Percentiles rank a stretch among this genome's conserved stretches.
Conservation (phyloP, 805 yeast genomes). For the Saccharomycopsis guyanensis region DNA sequence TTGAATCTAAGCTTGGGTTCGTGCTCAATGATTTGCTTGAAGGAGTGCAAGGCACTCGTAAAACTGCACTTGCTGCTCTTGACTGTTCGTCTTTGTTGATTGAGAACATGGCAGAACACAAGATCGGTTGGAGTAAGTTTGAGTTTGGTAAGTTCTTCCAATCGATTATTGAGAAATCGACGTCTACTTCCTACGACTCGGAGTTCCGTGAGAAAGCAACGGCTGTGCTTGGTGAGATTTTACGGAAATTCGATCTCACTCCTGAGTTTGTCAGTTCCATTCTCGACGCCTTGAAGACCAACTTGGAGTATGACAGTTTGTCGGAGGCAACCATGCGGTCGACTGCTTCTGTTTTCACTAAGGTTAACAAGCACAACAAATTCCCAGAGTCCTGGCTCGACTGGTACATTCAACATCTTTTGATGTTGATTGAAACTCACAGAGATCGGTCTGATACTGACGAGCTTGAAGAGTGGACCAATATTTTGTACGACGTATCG, state of each 20-base stretch:
- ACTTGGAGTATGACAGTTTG: constrained; percentile 13
- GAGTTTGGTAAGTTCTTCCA: constrained; percentile 4
- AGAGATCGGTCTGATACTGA: neutral
- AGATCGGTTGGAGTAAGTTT: neutral
- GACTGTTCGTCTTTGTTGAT: constrained; percentile 3
- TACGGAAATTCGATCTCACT: constrained; percentile 1
- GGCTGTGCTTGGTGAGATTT: constrained; percentile 1
- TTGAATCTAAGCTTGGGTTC: constrained; percentile 1
- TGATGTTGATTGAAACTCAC: neutral
- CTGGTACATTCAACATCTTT: neutral
- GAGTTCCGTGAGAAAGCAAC: constrained; percentile 18
- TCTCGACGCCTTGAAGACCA: constrained; percentile 4
- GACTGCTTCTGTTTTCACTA: neutral
- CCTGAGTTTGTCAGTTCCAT: neutral
- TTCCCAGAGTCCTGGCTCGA: neutral
- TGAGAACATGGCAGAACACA: constrained; percentile 7
- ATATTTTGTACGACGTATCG: neutral
- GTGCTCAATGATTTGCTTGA: constrained; percentile 7
- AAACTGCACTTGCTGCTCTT: constrained; percentile 2
- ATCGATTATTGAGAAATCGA: constrained; percentile 6
- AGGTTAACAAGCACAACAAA: neutral
- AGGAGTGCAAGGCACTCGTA: constrained; percentile 9
- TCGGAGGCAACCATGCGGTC: constrained; percentile 7
- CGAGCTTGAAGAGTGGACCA: constrained; percentile 21
- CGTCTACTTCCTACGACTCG: constrained; percentile 12